Evolutionary conservation across 2,329 filamentous ascomycete genomes (phyloP), one percentile per base, ranked within the genome.

Genomic region (Sporothrix phasma): DNA sequence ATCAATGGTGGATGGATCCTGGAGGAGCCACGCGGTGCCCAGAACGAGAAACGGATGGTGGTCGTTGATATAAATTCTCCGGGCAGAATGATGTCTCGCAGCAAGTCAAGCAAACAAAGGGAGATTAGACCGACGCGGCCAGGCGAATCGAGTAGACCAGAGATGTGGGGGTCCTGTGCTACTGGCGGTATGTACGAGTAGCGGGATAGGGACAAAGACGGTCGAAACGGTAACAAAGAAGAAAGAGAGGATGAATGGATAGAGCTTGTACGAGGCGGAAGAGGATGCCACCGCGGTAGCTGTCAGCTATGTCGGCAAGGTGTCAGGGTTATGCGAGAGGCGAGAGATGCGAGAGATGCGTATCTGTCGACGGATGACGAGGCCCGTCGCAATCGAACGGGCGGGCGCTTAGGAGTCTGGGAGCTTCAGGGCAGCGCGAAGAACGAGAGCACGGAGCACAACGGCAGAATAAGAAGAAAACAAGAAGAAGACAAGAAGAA

Each of bases 341-440:
- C n/a, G n/a, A 46, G 51, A 58, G 39, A n/a, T n/a, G n/a, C n/a
- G n/a, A 46, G 51, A 58, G 39, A 2, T 53, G 54, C 26, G 31
- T n/a, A 56, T 47, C 39, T 47, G 62, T 62, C 53, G 66, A 56
- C 64, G 37, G 64, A 64, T 63, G 37, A 19, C 45, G 58, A 64
- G 47, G 64, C 59, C 61, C 61, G 61, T 64, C 45, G 56, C n/a
- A 64, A 64, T 65, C 61, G 64, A 61, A 65, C 47, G 61, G 61
- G 37, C 31, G 54, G 3, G 56, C 53, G 53, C 37, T 19, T 26
- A 26, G 3, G 34, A 58, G n/a, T n/a, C n/a, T n/a, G n/a, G 13
- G 34, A 41, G 10, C 22, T 24, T n/a, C n/a, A 15, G 51, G 31
- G 51, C 24, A 24, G 24, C 22, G 47, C 26, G 47, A 54, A 39